These are phyloP conservation scores for Nyctanthes arbortristis DNA, from an alignment of 257 asterid species.

Conservation along the genomic window DNA sequence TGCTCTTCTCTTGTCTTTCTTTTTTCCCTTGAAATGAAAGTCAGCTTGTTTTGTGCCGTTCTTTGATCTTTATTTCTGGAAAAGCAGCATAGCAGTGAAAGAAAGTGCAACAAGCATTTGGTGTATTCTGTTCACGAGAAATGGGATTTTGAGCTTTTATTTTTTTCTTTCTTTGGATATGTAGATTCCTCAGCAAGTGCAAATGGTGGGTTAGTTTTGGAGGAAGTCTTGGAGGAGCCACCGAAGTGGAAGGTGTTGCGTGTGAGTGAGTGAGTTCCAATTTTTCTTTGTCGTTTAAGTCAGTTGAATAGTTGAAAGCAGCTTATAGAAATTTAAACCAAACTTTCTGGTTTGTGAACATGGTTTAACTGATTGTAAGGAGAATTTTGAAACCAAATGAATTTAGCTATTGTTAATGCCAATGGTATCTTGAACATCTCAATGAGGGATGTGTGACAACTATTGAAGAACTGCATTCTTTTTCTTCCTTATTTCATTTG, in stretches of 20 bases:
- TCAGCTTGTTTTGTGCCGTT: slow-evolving; percentile 7
- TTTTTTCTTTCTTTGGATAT: slow-evolving; percentile 27
- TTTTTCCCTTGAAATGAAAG: slow-evolving; percentile 6
- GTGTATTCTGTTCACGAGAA: slow-evolving; percentile 7
- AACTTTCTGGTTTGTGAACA: slow-evolving; percentile 1
- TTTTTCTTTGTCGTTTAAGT: slow-evolving; percentile 30
- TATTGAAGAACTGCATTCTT: slow-evolving; percentile 4
- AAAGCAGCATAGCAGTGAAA: slow-evolving; percentile 14
- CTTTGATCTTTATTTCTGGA: background rate
- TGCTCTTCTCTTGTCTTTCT: no score
- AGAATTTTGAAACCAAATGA: background rate
- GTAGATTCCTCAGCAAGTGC: slow-evolving; percentile 56
- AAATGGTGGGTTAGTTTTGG: slow-evolving; percentile 55
- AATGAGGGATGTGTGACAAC: background rate
- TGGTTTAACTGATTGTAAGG: slow-evolving; percentile 3
- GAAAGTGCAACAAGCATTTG: slow-evolving; percentile 9
- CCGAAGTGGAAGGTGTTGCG: slow-evolving; percentile 98
- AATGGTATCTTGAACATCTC: slow-evolving; percentile 10
- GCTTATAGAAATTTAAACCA: slow-evolving; percentile 12
- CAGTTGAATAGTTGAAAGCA: slow-evolving; percentile 9
- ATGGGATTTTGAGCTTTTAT: slow-evolving; percentile 16
- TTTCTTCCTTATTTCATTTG: slow-evolving; percentile 4
- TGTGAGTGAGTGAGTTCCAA: slow-evolving; percentile 91
- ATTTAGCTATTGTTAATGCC: slow-evolving; percentile 17
- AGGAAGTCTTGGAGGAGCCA: slow-evolving; percentile 86